These are phyloP conservation scores for Lenwebbia sp. DNA, from an alignment of 345 rosid species.

Conservation along the genomic window DNA sequence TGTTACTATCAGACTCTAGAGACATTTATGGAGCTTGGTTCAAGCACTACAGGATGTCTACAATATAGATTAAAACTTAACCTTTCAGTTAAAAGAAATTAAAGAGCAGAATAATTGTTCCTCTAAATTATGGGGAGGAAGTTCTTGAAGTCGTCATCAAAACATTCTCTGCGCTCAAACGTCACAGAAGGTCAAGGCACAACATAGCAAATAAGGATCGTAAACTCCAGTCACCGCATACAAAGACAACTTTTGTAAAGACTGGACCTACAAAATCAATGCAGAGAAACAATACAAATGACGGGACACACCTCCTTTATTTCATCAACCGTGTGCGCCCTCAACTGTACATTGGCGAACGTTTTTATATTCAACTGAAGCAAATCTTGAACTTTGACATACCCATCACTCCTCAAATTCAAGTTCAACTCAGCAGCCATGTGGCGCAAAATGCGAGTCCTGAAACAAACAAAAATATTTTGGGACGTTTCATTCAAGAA, in stretches of 20 bases:
- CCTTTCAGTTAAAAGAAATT: background rate
- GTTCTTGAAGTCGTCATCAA: background rate
- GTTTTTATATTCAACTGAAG: slow-evolving; percentile 65
- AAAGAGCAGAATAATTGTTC: background rate
- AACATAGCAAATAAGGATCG: background rate
- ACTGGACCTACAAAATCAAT: background rate
- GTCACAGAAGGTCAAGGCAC: background rate
- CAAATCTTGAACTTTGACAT: slow-evolving; percentile 64
- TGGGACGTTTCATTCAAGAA: background rate
- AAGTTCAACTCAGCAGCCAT: slow-evolving; percentile 63
- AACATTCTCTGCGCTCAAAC: background rate
- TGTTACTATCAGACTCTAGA: background rate
- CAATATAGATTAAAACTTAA: background rate
- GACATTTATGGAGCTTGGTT: background rate
- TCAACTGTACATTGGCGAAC: slow-evolving; percentile 49
- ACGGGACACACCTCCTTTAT: slow-evolving; percentile 52
- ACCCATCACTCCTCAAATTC: slow-evolving; percentile 75
- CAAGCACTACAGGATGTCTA: background rate
- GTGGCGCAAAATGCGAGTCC: slow-evolving; percentile 77
- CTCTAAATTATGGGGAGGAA: background rate
- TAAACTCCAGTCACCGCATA: background rate
- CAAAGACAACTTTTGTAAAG: background rate
- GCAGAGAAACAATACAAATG: background rate
- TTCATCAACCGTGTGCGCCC: slow-evolving; percentile 63
- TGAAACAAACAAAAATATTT: slow-evolving; percentile 7